Evolutionary conservation across 2,329 filamentous ascomycete genomes (phyloP).

Genomic region (Fusarium globosum): DNA sequence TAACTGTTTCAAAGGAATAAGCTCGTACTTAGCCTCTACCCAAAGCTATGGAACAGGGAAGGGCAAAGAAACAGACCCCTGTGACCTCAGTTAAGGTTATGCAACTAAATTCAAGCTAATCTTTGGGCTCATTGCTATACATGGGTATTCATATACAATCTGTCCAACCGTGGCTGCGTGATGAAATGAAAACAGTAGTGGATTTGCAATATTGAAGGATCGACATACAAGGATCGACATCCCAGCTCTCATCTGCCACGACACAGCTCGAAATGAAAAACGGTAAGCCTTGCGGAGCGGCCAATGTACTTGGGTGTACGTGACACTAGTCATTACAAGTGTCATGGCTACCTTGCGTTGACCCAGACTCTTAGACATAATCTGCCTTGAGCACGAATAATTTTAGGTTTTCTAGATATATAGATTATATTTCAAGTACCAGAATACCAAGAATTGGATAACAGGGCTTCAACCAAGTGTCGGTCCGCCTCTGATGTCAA

Average conservation of each 20-base stretch:
- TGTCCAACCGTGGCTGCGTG: neutral
- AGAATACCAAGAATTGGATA: accelerated
- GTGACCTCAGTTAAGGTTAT: neutral
- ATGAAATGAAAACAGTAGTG: neutral
- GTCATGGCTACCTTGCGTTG: neutral
- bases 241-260: no score
- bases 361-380: neutral
- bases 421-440: neutral
- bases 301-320: neutral
- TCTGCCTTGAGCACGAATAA: neutral
- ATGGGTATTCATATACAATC: neutral
- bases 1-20: neutral
- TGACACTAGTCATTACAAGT: neutral
- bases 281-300: neutral
- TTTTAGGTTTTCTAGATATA: neutral
- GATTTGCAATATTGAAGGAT: neutral
- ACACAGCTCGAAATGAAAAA: neutral
- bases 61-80: neutral
- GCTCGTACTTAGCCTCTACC: neutral
- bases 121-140: neutral
- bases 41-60: neutral
- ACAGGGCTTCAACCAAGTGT: neutral
- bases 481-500: accelerated
- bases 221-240: neutral
- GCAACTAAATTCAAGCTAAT: neutral